phyloP scores from a whole-genome alignment of 2,329 filamentous ascomycete genomes.

The Claviceps spartinae region DNA sequence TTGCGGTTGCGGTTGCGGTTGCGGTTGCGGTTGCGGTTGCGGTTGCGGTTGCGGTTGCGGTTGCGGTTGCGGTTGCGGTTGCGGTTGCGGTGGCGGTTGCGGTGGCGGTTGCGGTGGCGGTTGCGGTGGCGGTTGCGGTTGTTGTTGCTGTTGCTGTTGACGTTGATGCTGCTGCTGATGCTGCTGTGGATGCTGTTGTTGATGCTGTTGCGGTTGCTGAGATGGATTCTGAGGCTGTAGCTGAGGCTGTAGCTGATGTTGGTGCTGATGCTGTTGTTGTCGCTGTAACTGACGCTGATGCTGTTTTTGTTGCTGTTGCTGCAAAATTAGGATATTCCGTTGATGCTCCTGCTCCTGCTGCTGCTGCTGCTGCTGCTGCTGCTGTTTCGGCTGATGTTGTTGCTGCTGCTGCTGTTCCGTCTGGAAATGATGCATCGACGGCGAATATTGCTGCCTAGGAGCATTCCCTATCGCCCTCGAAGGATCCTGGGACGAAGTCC shows the following conservation, averaged over 20 bases:
- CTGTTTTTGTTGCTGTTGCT: not conserved
- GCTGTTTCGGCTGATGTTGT: not conserved
- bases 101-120: too few relatives aligned
- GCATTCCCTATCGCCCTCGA: slow-evolving; percentile 21
- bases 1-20: too few relatives aligned
- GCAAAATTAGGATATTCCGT: not conserved
- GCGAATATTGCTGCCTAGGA: slow-evolving; percentile 18
- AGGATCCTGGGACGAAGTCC: slow-evolving; percentile 28
- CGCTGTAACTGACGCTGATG: not conserved
- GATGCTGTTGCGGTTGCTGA: not conserved
- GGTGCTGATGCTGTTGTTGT: too few relatives aligned
- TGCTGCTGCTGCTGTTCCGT: slow-evolving; percentile 6
- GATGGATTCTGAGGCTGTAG: too few relatives aligned
- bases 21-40: too few relatives aligned
- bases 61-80: too few relatives aligned
- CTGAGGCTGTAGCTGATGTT: too few relatives aligned
- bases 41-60: too few relatives aligned
- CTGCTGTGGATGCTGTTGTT: not conserved
- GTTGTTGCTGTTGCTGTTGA: too few relatives aligned
- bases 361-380: not conserved
- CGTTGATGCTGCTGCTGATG: too few relatives aligned
- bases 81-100: too few relatives aligned
- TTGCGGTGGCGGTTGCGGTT: too few relatives aligned
- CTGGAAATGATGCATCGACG: slow-evolving; percentile 18
- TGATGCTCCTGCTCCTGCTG: not conserved